Conservation (phyloP, 805 yeast species). For the Candida fluviatilis region DNA sequence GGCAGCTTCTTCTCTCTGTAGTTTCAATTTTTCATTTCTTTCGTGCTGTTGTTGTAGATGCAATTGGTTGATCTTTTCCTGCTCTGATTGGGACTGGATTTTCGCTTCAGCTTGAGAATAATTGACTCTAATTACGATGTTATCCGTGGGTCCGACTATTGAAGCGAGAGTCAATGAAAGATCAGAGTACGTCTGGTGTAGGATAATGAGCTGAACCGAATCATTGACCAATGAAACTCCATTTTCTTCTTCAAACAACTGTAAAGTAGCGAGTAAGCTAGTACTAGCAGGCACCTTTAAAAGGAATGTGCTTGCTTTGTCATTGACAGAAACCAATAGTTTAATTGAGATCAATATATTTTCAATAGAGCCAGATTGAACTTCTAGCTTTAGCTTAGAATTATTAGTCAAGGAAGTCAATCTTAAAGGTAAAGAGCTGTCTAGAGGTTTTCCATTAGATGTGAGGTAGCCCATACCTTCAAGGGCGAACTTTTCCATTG, state of each 20-base stretch:
- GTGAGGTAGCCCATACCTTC: slow-evolving; percentile 18
- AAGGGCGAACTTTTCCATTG: slow-evolving; percentile 25
- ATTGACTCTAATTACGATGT: slow-evolving; percentile 22
- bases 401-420: slow-evolving; percentile 30
- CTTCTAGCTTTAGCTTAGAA: slow-evolving; percentile 23
- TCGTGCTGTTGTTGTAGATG: slow-evolving; percentile 17
- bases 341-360: slow-evolving; percentile 14
- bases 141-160: slow-evolving; percentile 18
- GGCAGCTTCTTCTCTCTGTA: slow-evolving; percentile 7
- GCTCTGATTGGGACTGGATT: slow-evolving; percentile 15
- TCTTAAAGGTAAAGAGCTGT: slow-evolving; percentile 28
- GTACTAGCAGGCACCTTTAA: background rate
- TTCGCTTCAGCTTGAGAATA: slow-evolving; percentile 11
- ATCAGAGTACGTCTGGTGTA: slow-evolving; percentile 2
- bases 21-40: slow-evolving; percentile 9
- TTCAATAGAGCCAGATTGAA: slow-evolving; percentile 3
- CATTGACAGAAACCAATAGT: slow-evolving; percentile 9
- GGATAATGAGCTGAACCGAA: background rate
- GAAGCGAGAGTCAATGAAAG: slow-evolving; percentile 9
- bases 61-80: slow-evolving; percentile 14
- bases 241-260: slow-evolving; percentile 3
- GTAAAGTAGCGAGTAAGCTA: slow-evolving; percentile 4
- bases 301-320: slow-evolving; percentile 1
- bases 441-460: slow-evolving; percentile 27
- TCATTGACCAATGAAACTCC: background rate